Base-by-base conservation (phyloP, 441 rosid species). In the Macaranga tanarius region DNA sequence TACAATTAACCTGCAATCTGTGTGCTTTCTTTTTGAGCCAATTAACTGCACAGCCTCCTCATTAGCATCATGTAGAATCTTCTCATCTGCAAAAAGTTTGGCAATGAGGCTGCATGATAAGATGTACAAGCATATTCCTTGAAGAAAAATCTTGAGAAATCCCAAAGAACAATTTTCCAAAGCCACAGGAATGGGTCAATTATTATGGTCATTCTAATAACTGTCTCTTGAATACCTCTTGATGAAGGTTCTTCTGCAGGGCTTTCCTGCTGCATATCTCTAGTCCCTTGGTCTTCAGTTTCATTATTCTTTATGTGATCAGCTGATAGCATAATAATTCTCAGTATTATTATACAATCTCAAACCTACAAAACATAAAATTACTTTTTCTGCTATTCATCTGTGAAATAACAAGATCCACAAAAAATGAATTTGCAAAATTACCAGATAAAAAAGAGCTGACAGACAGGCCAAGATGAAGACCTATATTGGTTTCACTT, bases 11-110 rank as follows among this genome's bases (percentile, higher is more conserved):
- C 97, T 84, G 89, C 79, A 78, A 78, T 81, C 82, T 47, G 78
- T 50, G 66, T 62, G 88, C 77, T 84, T 87, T 84, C 96, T 91
- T 87, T 93, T 92, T 69, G 72, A 62, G 74, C 87, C 88, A 81
- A 77, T 79, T 72, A 70, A 72, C 69, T 73, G 77, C 76, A 75
- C 79, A 79, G 79, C 80, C 78, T 77, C 86, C 73, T 83, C 80
- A 66, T n/a, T 73, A 77, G 77, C 76, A 71, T 69, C 79, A 70
- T 70, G 74, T 50, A 60, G 78, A 68, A 74, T 80, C 76, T 78
- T 79, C 47, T 80, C 84, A 72, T 72, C 96, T 89, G 89, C 82
- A 84, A 75, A 51, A 72, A 77, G 17, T 40, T 63, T 22, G 79
- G 55, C 67, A 68, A 69, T 56, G 47, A 68, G 75, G 67, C 71